These are phyloP conservation scores for Mortierella sp. DNA, from an alignment of 371 early-diverging fungal genomes.

Conservation along the genomic window DNA sequence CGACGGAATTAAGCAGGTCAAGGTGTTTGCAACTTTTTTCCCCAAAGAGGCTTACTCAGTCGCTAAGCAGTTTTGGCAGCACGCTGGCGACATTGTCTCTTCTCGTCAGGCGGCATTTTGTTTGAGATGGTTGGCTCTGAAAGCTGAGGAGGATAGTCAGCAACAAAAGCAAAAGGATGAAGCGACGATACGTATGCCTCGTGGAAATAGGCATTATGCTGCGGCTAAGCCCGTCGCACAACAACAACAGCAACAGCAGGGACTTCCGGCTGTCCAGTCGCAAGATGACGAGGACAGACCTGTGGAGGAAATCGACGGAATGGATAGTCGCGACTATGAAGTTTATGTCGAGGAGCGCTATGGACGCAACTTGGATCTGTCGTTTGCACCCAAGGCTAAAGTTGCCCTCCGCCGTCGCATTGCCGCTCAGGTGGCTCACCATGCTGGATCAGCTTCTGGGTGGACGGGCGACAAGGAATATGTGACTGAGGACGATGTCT, in stretches of 20 bases:
- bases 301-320: conserved; percentile 55
- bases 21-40: conserved; percentile 81
- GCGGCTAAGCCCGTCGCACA: conserved; percentile 8
- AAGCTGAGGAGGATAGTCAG: conserved; percentile 45
- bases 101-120: conserved; percentile 90
- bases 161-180: conserved; percentile 4
- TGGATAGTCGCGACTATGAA: conserved; percentile 60
- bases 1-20: conserved; percentile 54
- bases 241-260: conserved; percentile 9
- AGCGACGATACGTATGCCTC: conserved; percentile 40
- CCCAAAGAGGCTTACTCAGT: conserved; percentile 73
- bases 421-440: conserved; percentile 80
- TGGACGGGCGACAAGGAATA: conserved; percentile 48
- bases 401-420: conserved; percentile 81
- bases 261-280: conserved; percentile 15
- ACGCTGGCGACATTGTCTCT: conserved; percentile 90
- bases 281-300: conserved; percentile 53
- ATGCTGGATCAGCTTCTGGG: conserved; percentile 35
- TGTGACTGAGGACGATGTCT: conserved; percentile 84
- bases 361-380: conserved; percentile 88
- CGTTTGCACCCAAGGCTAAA: conserved; percentile 82
- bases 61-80: conserved; percentile 96
- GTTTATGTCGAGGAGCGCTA: conserved; percentile 91
- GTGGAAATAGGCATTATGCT: conserved; percentile 41
- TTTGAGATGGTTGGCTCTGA: conserved; percentile 67